Conservation (phyloP, 257 asterid species). For the Plantago elongata region DNA sequence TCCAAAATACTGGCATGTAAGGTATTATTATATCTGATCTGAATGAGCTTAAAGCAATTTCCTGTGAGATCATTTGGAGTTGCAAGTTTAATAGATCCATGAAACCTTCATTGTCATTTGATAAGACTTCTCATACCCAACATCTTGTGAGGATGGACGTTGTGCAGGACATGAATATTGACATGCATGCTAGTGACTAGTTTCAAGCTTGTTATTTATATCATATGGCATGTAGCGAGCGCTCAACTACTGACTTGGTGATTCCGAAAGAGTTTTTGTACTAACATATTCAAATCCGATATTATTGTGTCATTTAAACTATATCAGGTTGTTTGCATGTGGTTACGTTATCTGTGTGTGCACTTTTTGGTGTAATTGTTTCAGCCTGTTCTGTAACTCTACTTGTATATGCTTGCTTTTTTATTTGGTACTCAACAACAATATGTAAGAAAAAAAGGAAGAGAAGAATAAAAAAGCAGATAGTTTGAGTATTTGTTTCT, state of each 20-base stretch:
- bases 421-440: not conserved
- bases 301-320: not conserved
- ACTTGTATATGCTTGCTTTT: slow-evolving; percentile 9
- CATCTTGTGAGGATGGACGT: no score
- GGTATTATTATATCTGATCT: not conserved
- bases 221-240: not conserved
- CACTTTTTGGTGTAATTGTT: not conserved
- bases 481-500: not conserved
- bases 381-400: slow-evolving; percentile 9
- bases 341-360: not conserved
- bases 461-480: no score
- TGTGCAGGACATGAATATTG: not conserved
- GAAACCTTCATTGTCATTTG: no score
- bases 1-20: not conserved
- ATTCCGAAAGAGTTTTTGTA: slow-evolving; percentile 9
- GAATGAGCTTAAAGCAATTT: not conserved
- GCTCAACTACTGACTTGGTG: not conserved
- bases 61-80: not conserved
- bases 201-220: slow-evolving; percentile 5
- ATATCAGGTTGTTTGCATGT: not conserved
- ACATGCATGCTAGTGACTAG: not conserved
- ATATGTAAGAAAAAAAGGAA: no score
- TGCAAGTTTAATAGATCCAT: no score
- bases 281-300: not conserved
- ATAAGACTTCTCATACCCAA: no score